Evolutionary conservation across 2,329 filamentous ascomycete species (phyloP).

Genomic region (Apiospora rasikravindrae): DNA sequence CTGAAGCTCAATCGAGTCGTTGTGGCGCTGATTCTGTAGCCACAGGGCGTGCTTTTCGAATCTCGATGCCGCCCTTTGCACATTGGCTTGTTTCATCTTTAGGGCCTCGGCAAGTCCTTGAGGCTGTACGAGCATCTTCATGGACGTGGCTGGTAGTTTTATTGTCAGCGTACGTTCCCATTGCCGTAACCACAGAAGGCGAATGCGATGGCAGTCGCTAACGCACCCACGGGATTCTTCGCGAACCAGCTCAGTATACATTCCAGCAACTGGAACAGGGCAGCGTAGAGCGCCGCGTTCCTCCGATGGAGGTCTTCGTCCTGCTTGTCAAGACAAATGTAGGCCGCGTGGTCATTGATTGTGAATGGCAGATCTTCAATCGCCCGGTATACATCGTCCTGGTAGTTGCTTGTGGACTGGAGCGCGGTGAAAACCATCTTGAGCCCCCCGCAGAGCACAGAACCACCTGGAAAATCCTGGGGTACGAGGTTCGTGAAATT

Average conservation of each 20-base stretch:
- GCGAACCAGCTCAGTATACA: slow-evolving; percentile 25
- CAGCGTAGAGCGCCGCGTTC: slow-evolving; percentile 22
- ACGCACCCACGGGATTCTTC: slow-evolving; percentile 23
- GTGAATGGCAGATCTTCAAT: slow-evolving; percentile 26
- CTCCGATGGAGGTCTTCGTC: slow-evolving; percentile 26
- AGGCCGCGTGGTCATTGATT: slow-evolving; percentile 23
- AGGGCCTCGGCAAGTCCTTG: neutral
- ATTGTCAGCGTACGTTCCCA: neutral
- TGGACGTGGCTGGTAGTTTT: neutral
- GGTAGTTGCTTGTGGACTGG: slow-evolving; percentile 22
- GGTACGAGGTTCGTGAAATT: slow-evolving; percentile 24
- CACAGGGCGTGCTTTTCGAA: neutral
- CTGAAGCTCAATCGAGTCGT: neutral
- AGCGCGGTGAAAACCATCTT: slow-evolving; percentile 26
- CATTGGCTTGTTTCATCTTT: neutral
- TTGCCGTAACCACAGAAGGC: neutral
- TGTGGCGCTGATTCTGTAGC: neutral
- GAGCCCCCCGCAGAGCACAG: slow-evolving; percentile 25
- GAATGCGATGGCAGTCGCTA: neutral
- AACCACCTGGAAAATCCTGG: slow-evolving; percentile 18
- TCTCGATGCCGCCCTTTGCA: neutral
- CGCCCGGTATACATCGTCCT: slow-evolving; percentile 24
- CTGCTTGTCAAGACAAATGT: slow-evolving; percentile 18
- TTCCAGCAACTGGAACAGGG: slow-evolving; percentile 24
- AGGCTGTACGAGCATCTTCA: neutral